A percentile compares a stretch with the other conserved stretches of the same genome.
Conservation (phyloP, 2,329 filamentous ascomycete species). For the Plenodomus biglobosus region DNA sequence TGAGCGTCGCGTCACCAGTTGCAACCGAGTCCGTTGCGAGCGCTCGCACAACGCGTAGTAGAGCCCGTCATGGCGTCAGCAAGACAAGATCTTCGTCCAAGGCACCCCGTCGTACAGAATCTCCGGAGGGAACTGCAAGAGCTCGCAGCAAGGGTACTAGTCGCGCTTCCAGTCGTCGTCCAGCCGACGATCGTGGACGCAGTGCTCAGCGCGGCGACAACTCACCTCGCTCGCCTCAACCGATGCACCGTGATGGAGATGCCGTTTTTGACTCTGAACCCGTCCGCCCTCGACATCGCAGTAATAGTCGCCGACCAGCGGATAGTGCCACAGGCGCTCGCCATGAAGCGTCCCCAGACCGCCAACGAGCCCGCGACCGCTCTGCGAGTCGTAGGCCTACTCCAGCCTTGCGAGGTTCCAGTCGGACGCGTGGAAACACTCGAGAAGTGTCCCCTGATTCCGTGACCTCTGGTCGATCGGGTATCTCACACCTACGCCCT, state of each 20-base stretch:
- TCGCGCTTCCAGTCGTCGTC: slow-evolving; percentile 41
- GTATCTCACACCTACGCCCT: slow-evolving; percentile 25
- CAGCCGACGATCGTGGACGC: slow-evolving; percentile 37
- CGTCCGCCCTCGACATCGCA: slow-evolving; percentile 54
- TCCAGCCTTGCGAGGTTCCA: slow-evolving; percentile 33
- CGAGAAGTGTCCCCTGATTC: slow-evolving; percentile 43
- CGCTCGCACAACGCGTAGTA: slow-evolving; percentile 40
- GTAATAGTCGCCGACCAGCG: slow-evolving; percentile 52
- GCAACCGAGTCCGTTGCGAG: slow-evolving; percentile 43
- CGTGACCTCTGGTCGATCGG: slow-evolving; percentile 36
- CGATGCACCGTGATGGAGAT: slow-evolving; percentile 65
- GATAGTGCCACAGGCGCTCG: slow-evolving; percentile 48
- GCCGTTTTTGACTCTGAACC: slow-evolving; percentile 65
- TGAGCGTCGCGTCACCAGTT: slow-evolving; percentile 39
- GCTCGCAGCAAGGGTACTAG: slow-evolving; percentile 37
- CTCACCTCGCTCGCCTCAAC: slow-evolving; percentile 80
- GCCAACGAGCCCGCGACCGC: slow-evolving; percentile 37
- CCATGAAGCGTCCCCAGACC: slow-evolving; percentile 53
- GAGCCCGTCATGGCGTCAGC: slow-evolving; percentile 34
- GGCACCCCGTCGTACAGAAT: slow-evolving; percentile 36
- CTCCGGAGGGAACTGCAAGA: slow-evolving; percentile 34
- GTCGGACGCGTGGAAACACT: slow-evolving; percentile 37
- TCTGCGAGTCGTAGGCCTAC: slow-evolving; percentile 40
- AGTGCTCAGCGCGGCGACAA: slow-evolving; percentile 49
- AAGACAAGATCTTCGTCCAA: slow-evolving; percentile 44